phyloP scores from a whole-genome alignment of 1,284 basidiomycete genomes.

The Sphagnurus paluster region DNA sequence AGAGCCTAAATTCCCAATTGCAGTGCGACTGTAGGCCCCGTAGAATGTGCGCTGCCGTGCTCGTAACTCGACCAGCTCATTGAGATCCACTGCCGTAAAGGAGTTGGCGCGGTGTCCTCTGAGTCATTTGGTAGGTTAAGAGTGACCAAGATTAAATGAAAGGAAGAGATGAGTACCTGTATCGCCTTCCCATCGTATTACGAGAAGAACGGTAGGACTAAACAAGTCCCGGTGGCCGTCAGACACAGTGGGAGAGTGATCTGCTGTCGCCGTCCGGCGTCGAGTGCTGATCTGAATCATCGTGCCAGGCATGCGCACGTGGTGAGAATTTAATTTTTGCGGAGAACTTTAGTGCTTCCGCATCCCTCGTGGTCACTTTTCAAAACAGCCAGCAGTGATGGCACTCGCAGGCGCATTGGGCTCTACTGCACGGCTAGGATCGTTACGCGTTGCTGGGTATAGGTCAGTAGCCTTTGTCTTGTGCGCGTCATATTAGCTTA shows the following conservation, averaged over 20 bases:
- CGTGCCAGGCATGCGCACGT: constrained; percentile 7
- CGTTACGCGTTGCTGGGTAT: constrained; percentile 19
- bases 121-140: not conserved
- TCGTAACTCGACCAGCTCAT: constrained; percentile 72
- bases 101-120: constrained; percentile 64
- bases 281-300: not conserved
- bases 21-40: constrained; percentile 78
- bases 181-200: constrained; percentile 17
- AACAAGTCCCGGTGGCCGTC: too few relatives aligned
- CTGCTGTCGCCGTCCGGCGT: too few relatives aligned
- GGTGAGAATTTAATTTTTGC: constrained; percentile 10
- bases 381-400: constrained; percentile 20
- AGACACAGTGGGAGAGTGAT: not conserved
- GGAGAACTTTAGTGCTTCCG: not conserved
- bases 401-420: constrained; percentile 21
- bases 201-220: too few relatives aligned
- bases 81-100: constrained; percentile 56
- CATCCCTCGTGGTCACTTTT: not conserved
- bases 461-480: constrained; percentile 20
- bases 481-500: too few relatives aligned
- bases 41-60: constrained; percentile 81
- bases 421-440: constrained; percentile 20
- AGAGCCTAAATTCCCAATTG: constrained; percentile 74
- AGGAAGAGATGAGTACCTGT: constrained; percentile 12
- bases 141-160: not conserved